Conservation (phyloP, 768 basidiomycete genomes). For the Gymnopilus junonius region DNA sequence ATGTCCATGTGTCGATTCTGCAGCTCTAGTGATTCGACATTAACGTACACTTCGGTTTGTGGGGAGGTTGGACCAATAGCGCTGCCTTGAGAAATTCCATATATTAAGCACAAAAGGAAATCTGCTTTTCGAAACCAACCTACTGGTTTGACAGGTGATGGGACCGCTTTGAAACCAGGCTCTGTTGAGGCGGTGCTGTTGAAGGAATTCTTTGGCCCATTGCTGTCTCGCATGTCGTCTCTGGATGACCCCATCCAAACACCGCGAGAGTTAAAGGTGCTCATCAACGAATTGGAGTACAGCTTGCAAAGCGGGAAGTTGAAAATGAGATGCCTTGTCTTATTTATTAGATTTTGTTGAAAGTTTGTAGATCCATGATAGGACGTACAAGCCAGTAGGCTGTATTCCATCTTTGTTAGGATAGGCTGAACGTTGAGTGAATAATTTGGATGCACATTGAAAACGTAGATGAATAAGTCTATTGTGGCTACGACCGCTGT, state of each 20-base stretch:
- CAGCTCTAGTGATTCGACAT: slow-evolving; percentile 14
- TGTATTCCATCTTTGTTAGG: neutral
- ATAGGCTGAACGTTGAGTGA: too few relatives aligned
- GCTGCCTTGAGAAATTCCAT: neutral
- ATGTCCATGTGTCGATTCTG: neutral
- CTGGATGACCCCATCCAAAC: slow-evolving; percentile 5
- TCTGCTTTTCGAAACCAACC: neutral
- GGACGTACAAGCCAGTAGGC: slow-evolving; percentile 21
- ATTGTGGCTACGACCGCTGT: slow-evolving; percentile 35
- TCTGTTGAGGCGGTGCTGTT: neutral
- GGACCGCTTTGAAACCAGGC: neutral
- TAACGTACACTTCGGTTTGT: slow-evolving; percentile 10
- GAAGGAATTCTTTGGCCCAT: neutral
- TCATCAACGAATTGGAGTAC: slow-evolving; percentile 22
- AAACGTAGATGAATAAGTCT: slow-evolving; percentile 34
- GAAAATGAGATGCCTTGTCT: slow-evolving; percentile 15
- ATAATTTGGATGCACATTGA: slow-evolving; percentile 18
- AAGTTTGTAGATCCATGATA: neutral
- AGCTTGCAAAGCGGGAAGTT: slow-evolving; percentile 20
- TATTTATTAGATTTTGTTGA: neutral
- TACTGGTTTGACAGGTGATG: neutral
- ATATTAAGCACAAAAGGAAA: neutral
- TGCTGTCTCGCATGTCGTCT: neutral
- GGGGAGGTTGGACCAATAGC: neutral
- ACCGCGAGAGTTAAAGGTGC: slow-evolving; percentile 18